Conservation (phyloP, 2,329 filamentous ascomycete genomes). For the Colletotrichum sublineola region DNA sequence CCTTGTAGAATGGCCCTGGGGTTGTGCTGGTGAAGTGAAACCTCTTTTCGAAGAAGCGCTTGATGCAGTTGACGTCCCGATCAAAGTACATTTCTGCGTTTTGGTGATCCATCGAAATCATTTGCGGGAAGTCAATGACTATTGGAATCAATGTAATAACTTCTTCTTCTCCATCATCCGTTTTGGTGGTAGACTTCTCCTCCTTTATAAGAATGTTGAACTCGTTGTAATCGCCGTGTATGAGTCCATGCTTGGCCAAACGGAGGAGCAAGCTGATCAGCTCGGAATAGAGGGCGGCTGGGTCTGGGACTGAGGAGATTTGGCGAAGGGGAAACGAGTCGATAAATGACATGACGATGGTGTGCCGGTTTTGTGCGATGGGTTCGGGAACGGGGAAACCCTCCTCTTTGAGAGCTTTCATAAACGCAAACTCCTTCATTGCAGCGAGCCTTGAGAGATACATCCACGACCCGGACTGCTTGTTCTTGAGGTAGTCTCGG, state of each 20-base stretch:
- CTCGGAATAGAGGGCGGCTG: constrained; percentile 89
- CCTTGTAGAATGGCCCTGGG: constrained; percentile 86
- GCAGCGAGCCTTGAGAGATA: constrained; percentile 94
- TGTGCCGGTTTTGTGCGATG: constrained; percentile 90
- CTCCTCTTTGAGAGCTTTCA: constrained; percentile 85
- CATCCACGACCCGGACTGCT: constrained; percentile 91
- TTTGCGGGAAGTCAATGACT: constrained; percentile 97
- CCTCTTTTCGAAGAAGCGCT: constrained; percentile 89
- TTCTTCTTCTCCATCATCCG: constrained; percentile 58
- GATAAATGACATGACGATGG: constrained; percentile 94
- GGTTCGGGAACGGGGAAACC: constrained; percentile 93
- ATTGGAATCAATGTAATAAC: constrained; percentile 77
- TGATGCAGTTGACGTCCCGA: constrained; percentile 94
- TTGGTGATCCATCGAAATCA: constrained; percentile 92
- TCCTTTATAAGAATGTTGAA: constrained; percentile 98
- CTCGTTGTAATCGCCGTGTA: constrained; percentile 99
- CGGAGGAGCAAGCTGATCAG: constrained; percentile 88
- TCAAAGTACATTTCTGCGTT: constrained; percentile 99
- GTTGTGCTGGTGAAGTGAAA: constrained; percentile 89
- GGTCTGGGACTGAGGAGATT: constrained; percentile 85
- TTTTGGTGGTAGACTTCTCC: constrained; percentile 55
- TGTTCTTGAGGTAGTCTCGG: constrained; percentile 91
- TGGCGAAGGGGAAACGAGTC: constrained; percentile 94
- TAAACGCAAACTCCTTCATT: constrained; percentile 94
- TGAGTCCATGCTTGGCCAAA: constrained; percentile 87